Conservation (phyloP, 352 stramenopile genomes). For the Pythium diclinum region DNA sequence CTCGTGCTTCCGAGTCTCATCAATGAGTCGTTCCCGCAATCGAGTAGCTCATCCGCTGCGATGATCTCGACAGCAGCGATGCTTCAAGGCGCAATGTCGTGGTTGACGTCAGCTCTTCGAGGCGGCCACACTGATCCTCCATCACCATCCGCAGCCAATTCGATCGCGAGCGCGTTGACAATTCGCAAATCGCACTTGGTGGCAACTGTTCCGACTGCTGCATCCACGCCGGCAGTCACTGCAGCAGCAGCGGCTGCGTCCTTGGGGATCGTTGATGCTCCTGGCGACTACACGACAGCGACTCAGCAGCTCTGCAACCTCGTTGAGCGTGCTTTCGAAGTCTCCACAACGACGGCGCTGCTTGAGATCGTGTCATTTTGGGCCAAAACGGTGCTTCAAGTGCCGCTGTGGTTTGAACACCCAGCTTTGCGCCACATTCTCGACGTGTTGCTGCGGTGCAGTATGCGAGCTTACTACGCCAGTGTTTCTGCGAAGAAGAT, state of each 20-base stretch:
- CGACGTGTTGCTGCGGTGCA: constrained; percentile 65
- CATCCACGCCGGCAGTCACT: constrained; percentile 23
- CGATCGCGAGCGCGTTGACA: constrained; percentile 29
- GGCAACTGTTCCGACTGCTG: constrained; percentile 22
- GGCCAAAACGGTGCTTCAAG: constrained; percentile 58
- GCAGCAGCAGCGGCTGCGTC: constrained; percentile 40
- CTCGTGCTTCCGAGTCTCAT: constrained; percentile 30
- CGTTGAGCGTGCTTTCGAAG: constrained; percentile 63
- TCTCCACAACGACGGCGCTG: constrained; percentile 39
- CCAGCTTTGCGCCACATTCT: constrained; percentile 59
- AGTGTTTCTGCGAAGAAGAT: constrained; percentile 15
- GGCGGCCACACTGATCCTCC: constrained; percentile 24
- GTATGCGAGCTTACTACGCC: constrained; percentile 42
- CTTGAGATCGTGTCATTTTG: constrained; percentile 50
- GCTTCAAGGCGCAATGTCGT: constrained; percentile 33
- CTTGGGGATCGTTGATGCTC: constrained; percentile 44
- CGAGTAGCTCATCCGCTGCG: constrained; percentile 15
- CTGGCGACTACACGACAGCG: constrained; percentile 45
- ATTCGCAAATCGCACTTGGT: constrained; percentile 31
- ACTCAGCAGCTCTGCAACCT: constrained; percentile 50
- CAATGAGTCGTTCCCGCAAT: constrained; percentile 31
- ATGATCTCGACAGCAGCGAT: constrained; percentile 31
- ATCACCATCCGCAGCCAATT: constrained; percentile 27
- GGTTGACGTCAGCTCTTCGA: constrained; percentile 28
- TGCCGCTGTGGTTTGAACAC: constrained; percentile 81